Percentiles rank a stretch among this genome's conserved stretches.
Conservation (phyloP, 805 yeast species). For the Metschnikowia kofuensis region DNA sequence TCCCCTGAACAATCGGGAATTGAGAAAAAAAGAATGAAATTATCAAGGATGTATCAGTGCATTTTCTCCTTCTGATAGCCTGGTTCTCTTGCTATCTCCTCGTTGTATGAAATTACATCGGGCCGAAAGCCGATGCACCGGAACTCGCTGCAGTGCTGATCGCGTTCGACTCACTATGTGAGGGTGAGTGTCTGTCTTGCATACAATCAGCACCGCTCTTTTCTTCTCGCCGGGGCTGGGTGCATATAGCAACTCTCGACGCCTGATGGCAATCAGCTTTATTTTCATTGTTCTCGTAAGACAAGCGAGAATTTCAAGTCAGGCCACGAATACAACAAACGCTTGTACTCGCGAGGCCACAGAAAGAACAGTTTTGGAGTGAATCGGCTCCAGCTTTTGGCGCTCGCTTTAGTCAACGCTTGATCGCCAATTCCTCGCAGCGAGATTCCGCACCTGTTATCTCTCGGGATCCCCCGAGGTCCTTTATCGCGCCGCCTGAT, state of each 20-base stretch:
- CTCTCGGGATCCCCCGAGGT: conserved; percentile 1
- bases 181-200: background rate
- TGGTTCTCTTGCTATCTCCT: background rate
- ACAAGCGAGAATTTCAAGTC: too few species aligned
- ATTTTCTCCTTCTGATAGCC: background rate
- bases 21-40: too few species aligned
- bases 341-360: too few species aligned
- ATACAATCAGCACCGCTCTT: background rate
- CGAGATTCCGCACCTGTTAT: background rate
- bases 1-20: too few species aligned
- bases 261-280: background rate
- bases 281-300: background rate
- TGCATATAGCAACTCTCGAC: background rate
- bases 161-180: background rate
- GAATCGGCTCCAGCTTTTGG: too few species aligned
- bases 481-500: background rate
- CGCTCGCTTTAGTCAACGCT: too few species aligned
- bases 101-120: background rate
- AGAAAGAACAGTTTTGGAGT: too few species aligned
- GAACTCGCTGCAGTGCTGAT: too few species aligned
- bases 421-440: background rate
- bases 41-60: too few species aligned
- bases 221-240: background rate
- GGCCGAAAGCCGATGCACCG: background rate
- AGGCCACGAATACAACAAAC: too few species aligned